Evolutionary conservation across 495 filamentous ascomycete species (phyloP), one percentile per base, ranked within the genome.

Genomic region (Hyaloscypha bicolor): DNA sequence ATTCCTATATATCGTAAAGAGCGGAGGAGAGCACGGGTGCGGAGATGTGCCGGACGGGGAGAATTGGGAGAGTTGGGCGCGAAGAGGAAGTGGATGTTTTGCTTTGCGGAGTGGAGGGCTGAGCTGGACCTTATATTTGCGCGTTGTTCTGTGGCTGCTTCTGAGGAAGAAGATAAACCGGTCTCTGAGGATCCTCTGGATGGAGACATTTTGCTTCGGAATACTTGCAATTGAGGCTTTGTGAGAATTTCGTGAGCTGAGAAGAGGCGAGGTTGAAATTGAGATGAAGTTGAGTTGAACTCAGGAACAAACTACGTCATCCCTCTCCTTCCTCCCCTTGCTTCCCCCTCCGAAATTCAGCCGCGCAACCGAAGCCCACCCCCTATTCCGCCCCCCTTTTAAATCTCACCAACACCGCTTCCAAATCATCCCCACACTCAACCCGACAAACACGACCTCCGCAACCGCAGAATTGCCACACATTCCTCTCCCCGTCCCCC

Each of bases 1-100:
- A 76, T 67, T 31, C 70, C 64, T 19, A 76, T 37, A 67, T 72
- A 79, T 55, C 70, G 77, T 1, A 74, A 52, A 29, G 71, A 74
- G 65, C 76, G 76, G 5, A 79, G 74, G 35, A 79, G 71, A 1
- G 76, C 73, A 14, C 77, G 74, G 4, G 77, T 79, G 19, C 76
- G 76, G 16, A 77, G 69, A 22, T 56, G 69, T 0, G 64, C 58
- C 11, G 77, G 77, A n/a, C 60, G 73, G 14, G 68, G 70, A 3
- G 71, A 21, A 12, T 51, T 62, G 31, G 71, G 60, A 2, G 71
- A 71, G 58, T 55, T 12, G n/a, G 73, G 73, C 2, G 67, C 22
- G 66, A 73, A 61, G 25, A 75, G 73, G 64, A 59, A 75, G 39
- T 67, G 59, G n/a, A 73, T 6, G 60, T 73, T 73, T 22, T 59